Base-by-base conservation (phyloP, 139 green algal genomes). In the Picochlorum sp. region DNA sequence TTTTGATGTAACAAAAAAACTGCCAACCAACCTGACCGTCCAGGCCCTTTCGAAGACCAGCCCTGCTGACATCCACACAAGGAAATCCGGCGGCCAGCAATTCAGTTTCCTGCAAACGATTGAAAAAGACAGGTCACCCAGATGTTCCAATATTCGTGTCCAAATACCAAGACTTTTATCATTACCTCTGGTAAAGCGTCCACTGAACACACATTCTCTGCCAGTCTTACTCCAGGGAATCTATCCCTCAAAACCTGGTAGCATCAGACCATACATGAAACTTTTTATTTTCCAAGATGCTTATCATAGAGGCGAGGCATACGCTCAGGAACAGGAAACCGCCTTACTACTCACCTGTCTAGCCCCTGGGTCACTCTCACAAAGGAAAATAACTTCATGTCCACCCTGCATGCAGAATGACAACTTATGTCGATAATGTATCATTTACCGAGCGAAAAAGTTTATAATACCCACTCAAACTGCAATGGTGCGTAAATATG, bases 11-110 rank as follows among this genome's bases (percentile, higher is more conserved):
- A 37, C 9, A 28, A 24, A n/a, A 18, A 7, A 45, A 4, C 2
- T 5, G 31, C 18, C 36, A 18, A 24, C 39, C 20, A 26, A 47
- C n/a, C 18, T 50, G 43, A 33, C 85, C 84, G 2, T 82, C 47
- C 32, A 89, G 57, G 12, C 87, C 87, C 3, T 50, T 30, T 0
- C 82, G 51, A 16, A 89, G 59, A 0, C 86, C 86, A 13, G 84
- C 79, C 8, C 83, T 63, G 55, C 67, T 81, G 16, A 93, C 80
- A 44, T 94, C 87, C 28, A 91, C 78, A 67, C 87, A 95, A n/a
- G 87, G 87, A 63, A 96, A 95, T 7, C 88, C 88, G 7, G 88
- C 88, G 3, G 67, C 73, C 12, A 96, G 25, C 20, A 94, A 55
- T 57, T 96, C 86, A 2, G 78, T 91, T 26, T 86, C 81, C 70